These are phyloP conservation scores for Fusarium sterilihyphosum DNA, from an alignment of 2,329 filamentous ascomycete genomes.

Conservation along the genomic window DNA sequence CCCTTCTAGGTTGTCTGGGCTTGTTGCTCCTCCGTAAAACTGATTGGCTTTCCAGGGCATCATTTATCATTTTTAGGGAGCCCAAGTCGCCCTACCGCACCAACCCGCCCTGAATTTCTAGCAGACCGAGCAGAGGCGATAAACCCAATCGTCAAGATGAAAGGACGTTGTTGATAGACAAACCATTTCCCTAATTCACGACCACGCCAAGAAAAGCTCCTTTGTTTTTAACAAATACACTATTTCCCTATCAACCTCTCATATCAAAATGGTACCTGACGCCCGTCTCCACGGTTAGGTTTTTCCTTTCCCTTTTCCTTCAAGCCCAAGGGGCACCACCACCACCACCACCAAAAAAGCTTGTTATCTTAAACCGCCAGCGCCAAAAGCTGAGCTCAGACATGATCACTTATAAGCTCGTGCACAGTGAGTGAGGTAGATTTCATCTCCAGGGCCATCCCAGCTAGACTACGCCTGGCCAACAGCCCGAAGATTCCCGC, in stretches of 20 bases:
- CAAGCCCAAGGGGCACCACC: constrained; percentile 18
- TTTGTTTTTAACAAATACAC: background rate
- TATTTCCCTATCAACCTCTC: background rate
- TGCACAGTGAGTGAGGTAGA: constrained; percentile 22
- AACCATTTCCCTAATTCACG: background rate
- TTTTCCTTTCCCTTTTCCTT: background rate
- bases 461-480: constrained; percentile 23
- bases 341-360: constrained; percentile 6
- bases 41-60: constrained; percentile 23
- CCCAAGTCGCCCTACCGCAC: constrained; percentile 9
- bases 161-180: background rate
- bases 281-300: constrained; percentile 30
- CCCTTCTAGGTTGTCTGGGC: constrained; percentile 11
- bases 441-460: constrained; percentile 29
- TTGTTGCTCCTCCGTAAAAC: background rate
- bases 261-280: constrained; percentile 12
- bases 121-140: background rate
- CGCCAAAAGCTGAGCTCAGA: background rate
- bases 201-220: background rate
- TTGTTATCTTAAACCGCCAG: constrained; percentile 5
- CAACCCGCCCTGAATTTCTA: constrained; percentile 12
- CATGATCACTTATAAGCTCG: constrained; percentile 10
- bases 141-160: background rate
- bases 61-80: constrained; percentile 5
- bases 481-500: constrained; percentile 30